phyloP scores from a whole-genome alignment of 371 early-diverging fungal genomes.

The Mucor plumbeus region DNA sequence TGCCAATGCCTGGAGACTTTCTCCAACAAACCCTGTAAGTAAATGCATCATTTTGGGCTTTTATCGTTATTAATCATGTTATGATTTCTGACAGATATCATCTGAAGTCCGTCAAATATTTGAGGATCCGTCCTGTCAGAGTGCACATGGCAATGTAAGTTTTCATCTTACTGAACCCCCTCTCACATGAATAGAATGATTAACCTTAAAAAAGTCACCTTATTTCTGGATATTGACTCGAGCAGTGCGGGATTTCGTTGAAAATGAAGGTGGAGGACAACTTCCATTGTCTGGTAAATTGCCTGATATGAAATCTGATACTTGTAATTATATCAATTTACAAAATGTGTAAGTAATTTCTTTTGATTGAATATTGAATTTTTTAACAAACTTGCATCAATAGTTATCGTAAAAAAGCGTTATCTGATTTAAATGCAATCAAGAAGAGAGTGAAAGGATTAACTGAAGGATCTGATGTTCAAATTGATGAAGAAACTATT shows the following conservation, averaged over 20 bases:
- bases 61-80: neutral
- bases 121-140: conserved; percentile 55
- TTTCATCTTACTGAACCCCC: neutral
- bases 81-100: conserved; percentile 43
- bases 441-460: conserved; percentile 54
- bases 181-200: neutral
- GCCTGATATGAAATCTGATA: conserved; percentile 97
- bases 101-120: conserved; percentile 57
- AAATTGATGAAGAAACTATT: conserved; percentile 72
- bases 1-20: conserved; percentile 59
- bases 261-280: conserved; percentile 71
- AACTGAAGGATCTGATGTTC: conserved; percentile 52
- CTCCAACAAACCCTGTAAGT: conserved; percentile 38
- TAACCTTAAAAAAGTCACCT: conserved; percentile 56
- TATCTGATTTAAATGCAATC: conserved; percentile 69
- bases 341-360: conserved; percentile 73
- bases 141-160: conserved; percentile 56
- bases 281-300: conserved; percentile 88
- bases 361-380: neutral
- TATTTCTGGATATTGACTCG: conserved; percentile 87
- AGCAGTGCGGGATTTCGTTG: conserved; percentile 82
- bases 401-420: conserved; percentile 80
- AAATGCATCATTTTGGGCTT: no score
- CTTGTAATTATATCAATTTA: conserved; percentile 78
- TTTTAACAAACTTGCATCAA: conserved; percentile 33